phyloP scores from a whole-genome alignment of 192 early-diverging fungal genomes.

The Pilobolus umbonatus region DNA sequence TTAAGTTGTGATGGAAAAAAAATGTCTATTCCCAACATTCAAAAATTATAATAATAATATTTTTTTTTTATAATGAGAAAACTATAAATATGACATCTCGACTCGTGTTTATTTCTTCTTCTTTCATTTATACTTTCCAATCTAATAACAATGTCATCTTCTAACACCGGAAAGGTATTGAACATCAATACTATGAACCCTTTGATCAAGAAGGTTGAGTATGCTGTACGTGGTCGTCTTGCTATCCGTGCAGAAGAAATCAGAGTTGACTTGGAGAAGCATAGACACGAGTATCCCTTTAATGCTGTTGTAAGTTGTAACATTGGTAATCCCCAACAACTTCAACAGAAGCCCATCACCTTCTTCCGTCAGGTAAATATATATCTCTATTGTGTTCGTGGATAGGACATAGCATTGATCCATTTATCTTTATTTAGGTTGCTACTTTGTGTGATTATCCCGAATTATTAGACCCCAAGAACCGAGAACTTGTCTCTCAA shows the following conservation, averaged over 20 bases:
- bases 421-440: constrained; percentile 45
- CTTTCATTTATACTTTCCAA: background rate
- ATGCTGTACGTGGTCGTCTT: constrained; percentile 92
- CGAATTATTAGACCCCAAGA: constrained; percentile 62
- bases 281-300: constrained; percentile 57
- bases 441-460: constrained; percentile 86
- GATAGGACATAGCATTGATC: background rate
- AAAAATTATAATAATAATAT: no score
- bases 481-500: constrained; percentile 40
- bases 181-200: constrained; percentile 63
- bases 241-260: constrained; percentile 91
- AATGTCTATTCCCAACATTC: no score
- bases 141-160: background rate
- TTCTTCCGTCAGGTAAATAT: constrained; percentile 86
- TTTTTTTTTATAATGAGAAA: no score
- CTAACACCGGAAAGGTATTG: constrained; percentile 18
- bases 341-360: constrained; percentile 87
- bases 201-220: constrained; percentile 74
- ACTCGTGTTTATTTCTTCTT: background rate
- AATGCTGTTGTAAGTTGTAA: constrained; percentile 72
- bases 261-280: constrained; percentile 42
- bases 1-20: no score
- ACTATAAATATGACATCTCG: background rate
- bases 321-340: constrained; percentile 93
- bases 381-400: no score